Evolutionary conservation across 2,329 filamentous ascomycete genomes (phyloP), one percentile per base, ranked within the genome.

Genomic region (Ceratocystis cacaofunesta): DNA sequence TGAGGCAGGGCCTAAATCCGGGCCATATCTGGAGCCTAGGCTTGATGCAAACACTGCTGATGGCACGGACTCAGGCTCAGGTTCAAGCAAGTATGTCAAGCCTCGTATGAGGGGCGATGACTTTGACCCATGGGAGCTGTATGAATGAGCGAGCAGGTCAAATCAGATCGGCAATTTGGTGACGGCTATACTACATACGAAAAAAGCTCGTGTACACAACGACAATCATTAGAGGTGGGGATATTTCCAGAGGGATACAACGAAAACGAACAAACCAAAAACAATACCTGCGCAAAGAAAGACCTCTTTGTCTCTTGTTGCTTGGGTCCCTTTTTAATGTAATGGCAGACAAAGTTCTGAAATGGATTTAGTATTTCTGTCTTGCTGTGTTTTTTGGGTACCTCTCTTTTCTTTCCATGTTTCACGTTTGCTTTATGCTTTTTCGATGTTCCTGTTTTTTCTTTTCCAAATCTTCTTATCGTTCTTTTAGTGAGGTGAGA

Each of bases 1-100:
- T 17, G 52, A 57, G 25, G 79, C 79, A 67, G 72, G 69, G 12
- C 25, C 28, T 17, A 17, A 57, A 15, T 79, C 79, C 67, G 72
- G 69, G 65, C 72, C 73, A 69, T 70, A 36, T 12, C 55, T 43
- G 36, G 62, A 58, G 52, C 15, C 10, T 41, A 62, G 55, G 65
- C 52, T 43, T 36, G 61, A 67, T 63, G 66, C 62, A 48, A 67
- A 63, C 46, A 43, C 58, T 62, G 57, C 64, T 65, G 62, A 67
- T 41, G 66, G 41, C 48, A 62, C 46, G 19, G 63, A 41, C 50
- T 36, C 48, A 4, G 66, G 41, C 58, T 62, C 58, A n/a, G 63
- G 48, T 43, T 36, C 48, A 6, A 48, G 60, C 58, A 48, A 46
- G 32, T 62, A 41, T 57, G 32, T 63, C 60, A 67, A 65, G 63